phyloP scores from a whole-genome alignment of 371 early-diverging fungal species.

The Rhizopus sp. region DNA sequence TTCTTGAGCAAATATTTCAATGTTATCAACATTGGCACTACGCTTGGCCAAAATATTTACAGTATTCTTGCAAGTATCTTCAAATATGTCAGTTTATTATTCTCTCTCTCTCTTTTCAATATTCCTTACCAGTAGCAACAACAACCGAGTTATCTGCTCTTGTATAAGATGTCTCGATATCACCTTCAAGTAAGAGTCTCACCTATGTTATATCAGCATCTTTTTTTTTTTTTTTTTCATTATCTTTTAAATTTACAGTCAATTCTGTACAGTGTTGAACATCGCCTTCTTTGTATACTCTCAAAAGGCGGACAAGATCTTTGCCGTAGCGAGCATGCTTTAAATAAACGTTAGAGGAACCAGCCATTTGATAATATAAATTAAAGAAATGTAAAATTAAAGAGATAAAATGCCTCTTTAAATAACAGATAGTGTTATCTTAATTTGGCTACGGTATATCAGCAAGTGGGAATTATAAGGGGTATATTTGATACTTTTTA shows the following conservation, averaged over 20 bases:
- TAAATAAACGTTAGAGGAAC: constrained; percentile 43
- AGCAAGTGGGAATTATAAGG: constrained; percentile 1
- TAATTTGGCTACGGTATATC: background rate
- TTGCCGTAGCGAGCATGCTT: constrained; percentile 77
- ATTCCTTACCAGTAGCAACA: constrained; percentile 46
- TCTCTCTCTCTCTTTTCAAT: background rate
- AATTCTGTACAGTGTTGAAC: constrained; percentile 77
- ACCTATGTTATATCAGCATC: constrained; percentile 29
- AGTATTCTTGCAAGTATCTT: constrained; percentile 84
- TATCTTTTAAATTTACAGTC: constrained; percentile 48
- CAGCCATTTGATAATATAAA: constrained; percentile 22
- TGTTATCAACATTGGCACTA: constrained; percentile 67
- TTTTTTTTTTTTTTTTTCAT: background rate
- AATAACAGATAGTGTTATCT: background rate
- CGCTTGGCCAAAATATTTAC: constrained; percentile 78
- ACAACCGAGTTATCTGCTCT: constrained; percentile 75
- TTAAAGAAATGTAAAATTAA: constrained; percentile 3
- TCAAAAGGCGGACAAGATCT: constrained; percentile 76
- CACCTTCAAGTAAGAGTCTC: constrained; percentile 73
- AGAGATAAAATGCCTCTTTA: background rate
- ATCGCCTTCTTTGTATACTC: constrained; percentile 68
- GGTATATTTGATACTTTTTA: constrained; percentile 12
- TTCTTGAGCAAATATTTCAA: constrained; percentile 76
- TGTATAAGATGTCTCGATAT: constrained; percentile 78
- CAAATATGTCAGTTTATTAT: background rate